phyloP scores from a whole-genome alignment of 1,139 yeast genomes.

The Arxiozyma bovina region DNA sequence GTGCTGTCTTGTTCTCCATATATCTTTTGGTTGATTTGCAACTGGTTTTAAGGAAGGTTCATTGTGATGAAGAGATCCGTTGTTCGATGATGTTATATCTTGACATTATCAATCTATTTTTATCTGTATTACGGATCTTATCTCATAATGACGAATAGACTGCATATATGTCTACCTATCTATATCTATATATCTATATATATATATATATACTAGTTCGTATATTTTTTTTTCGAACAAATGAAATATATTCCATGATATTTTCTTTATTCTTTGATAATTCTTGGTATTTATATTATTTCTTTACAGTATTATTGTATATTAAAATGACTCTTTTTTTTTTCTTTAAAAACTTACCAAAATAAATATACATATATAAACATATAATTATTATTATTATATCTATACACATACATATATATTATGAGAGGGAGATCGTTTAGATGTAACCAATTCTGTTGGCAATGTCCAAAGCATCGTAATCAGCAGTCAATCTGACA shows the following conservation, averaged over 20 bases:
- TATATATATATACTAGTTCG: not conserved
- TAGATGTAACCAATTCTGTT: constrained; percentile 98
- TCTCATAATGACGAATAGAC: constrained; percentile 1
- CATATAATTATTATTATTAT: not conserved
- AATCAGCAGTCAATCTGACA: constrained; percentile 98
- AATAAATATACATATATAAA: not conserved
- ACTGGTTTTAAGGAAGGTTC: constrained; percentile 65
- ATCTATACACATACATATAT: not conserved
- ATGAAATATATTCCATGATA: not conserved
- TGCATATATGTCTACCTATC: not conserved
- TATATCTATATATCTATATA: not conserved
- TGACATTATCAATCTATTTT: constrained; percentile 73
- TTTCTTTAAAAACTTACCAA: not conserved
- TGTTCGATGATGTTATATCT: constrained; percentile 71
- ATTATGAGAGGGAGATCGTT: constrained; percentile 19
- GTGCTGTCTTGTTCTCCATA: constrained; percentile 64
- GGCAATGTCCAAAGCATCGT: constrained; percentile 99
- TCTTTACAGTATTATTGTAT: no score
- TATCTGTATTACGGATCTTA: constrained; percentile 64
- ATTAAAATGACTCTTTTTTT: no score
- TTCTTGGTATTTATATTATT: no score
- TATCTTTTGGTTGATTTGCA: constrained; percentile 80
- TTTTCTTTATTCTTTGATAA: not conserved
- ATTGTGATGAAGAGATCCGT: constrained; percentile 78
- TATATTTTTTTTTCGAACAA: not conserved